phyloP scores from a whole-genome alignment of 257 asterid genomes.

The Eucommia ulmoides region DNA sequence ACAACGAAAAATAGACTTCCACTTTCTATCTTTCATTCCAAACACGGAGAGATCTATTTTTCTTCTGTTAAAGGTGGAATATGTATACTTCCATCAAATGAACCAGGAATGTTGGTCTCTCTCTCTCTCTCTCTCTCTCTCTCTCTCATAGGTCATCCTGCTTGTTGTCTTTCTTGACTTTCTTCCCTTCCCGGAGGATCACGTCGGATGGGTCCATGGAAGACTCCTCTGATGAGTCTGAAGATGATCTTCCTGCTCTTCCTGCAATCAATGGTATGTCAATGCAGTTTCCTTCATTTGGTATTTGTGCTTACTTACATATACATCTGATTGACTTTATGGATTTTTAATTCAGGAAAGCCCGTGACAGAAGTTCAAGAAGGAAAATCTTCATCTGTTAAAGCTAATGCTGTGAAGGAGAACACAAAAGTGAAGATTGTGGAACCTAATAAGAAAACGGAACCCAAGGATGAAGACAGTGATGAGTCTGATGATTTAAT shows the following conservation, averaged over 20 bases:
- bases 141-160: too few relatives aligned
- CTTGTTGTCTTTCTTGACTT: slow-evolving; percentile 38
- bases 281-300: too few relatives aligned
- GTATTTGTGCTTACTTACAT: too few relatives aligned
- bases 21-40: background rate
- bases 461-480: slow-evolving; percentile 26
- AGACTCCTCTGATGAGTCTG: too few relatives aligned
- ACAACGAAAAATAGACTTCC: background rate
- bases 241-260: slow-evolving; percentile 19
- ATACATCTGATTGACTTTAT: too few relatives aligned
- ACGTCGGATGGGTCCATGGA: slow-evolving; percentile 65
- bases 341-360: too few relatives aligned
- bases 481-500: slow-evolving; percentile 31
- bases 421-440: slow-evolving; percentile 46
- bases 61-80: too few relatives aligned
- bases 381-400: slow-evolving; percentile 35
- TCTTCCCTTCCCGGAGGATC: slow-evolving; percentile 15
- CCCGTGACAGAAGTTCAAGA: slow-evolving; percentile 24
- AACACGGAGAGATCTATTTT: background rate
- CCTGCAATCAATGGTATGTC: slow-evolving; percentile 38
- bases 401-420: slow-evolving; percentile 26
- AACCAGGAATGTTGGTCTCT: too few relatives aligned
- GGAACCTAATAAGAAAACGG: slow-evolving; percentile 28
- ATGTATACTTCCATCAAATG: too few relatives aligned
- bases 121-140: too few relatives aligned